phyloP scores from a whole-genome alignment of 2,329 filamentous ascomycete genomes.

The Aurifilum marmelostoma region DNA sequence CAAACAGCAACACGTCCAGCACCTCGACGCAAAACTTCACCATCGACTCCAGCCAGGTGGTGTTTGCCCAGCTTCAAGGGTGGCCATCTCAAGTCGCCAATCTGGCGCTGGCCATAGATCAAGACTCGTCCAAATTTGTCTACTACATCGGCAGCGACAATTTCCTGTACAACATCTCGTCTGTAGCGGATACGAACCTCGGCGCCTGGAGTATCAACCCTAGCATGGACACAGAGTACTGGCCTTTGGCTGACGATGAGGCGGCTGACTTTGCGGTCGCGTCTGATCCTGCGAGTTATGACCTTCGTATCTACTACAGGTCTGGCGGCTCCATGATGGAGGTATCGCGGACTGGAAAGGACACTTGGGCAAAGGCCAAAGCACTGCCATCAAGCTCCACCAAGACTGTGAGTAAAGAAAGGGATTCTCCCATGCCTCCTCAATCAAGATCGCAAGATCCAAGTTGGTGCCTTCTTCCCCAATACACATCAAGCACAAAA shows the following conservation, averaged over 20 bases:
- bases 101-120: constrained; percentile 13
- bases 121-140: constrained; percentile 8
- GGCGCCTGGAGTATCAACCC: constrained; percentile 12
- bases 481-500: neutral
- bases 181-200: neutral
- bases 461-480: neutral
- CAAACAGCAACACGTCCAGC: constrained; percentile 14
- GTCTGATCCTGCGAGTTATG: constrained; percentile 9
- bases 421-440: neutral
- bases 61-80: neutral
- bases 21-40: constrained; percentile 19
- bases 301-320: constrained; percentile 18
- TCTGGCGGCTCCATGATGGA: constrained; percentile 14
- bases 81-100: constrained; percentile 4
- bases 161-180: constrained; percentile 1
- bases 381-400: constrained; percentile 6
- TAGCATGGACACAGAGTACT: constrained; percentile 11
- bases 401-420: constrained; percentile 4
- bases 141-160: constrained; percentile 20
- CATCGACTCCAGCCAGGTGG: neutral
- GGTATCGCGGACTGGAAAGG: constrained; percentile 10
- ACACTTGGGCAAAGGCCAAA: constrained; percentile 11
- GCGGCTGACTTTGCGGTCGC: constrained; percentile 14
- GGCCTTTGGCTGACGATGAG: constrained; percentile 13
- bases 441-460: neutral